Conservation (phyloP, 345 rosid species). For the Rhizophora mangle region DNA sequence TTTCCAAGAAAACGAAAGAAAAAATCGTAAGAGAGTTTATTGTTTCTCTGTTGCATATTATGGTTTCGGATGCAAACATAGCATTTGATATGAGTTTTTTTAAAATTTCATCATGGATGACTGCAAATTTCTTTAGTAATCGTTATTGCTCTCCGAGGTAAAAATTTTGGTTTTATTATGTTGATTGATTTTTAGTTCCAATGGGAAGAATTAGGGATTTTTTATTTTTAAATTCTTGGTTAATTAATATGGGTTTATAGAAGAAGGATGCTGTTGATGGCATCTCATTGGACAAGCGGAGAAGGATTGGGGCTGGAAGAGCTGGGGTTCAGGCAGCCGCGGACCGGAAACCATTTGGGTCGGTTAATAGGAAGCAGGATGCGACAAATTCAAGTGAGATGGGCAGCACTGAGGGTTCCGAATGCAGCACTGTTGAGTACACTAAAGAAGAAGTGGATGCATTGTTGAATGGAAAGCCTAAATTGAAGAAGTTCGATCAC, state of each 20-base stretch:
- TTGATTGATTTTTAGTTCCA: too few relatives aligned
- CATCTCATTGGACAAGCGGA: conserved; percentile 62
- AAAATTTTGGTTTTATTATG: too few relatives aligned
- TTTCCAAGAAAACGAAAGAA: background rate
- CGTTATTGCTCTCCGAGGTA: too few relatives aligned
- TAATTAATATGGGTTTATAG: conserved; percentile 26
- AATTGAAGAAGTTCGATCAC: conserved; percentile 65
- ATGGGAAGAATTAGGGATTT: background rate
- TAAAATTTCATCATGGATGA: too few relatives aligned
- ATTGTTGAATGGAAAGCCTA: conserved; percentile 64
- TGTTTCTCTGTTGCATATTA: background rate
- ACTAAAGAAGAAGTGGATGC: conserved; percentile 77
- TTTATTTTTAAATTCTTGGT: background rate
- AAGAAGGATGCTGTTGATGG: conserved; percentile 50
- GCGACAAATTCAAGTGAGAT: conserved; percentile 34
- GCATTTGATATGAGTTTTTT: too few relatives aligned
- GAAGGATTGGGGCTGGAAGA: conserved; percentile 47
- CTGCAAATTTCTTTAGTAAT: too few relatives aligned
- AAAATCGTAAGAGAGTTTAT: too few relatives aligned
- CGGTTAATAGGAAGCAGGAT: conserved; percentile 50
- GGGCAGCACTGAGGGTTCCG: conserved; percentile 41
- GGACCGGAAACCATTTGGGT: conserved; percentile 48
- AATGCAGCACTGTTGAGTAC: conserved; percentile 43
- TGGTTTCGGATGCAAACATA: background rate
- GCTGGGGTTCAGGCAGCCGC: conserved; percentile 23